phyloP scores from a whole-genome alignment of 495 filamentous ascomycete species.

The Podospora pseudopauciseta region DNA sequence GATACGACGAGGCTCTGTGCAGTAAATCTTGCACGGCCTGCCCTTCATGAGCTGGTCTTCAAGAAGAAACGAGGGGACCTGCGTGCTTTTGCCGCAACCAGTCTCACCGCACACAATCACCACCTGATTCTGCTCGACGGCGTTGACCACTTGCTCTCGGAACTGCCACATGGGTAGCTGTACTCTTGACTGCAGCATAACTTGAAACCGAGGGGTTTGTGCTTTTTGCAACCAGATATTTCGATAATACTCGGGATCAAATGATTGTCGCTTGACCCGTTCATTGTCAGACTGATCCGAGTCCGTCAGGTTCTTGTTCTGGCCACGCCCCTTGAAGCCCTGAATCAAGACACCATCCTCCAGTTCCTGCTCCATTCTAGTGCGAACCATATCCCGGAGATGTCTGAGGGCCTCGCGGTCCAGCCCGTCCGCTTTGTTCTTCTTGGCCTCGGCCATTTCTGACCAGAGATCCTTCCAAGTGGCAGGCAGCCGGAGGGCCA shows the following conservation, averaged over 20 bases:
- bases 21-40: constrained; percentile 84
- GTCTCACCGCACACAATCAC: constrained; percentile 94
- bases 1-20: constrained; percentile 93
- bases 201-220: constrained; percentile 55
- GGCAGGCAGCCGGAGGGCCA: constrained; percentile 69
- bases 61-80: constrained; percentile 86
- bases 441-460: constrained; percentile 67
- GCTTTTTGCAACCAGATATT: constrained; percentile 69
- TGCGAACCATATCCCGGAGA: constrained; percentile 59
- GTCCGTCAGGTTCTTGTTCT: constrained; percentile 46
- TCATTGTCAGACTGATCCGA: constrained; percentile 42
- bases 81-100: constrained; percentile 95
- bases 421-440: constrained; percentile 59
- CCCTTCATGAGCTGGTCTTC: constrained; percentile 81
- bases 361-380: constrained; percentile 53
- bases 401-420: constrained; percentile 63
- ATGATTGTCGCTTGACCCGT: constrained; percentile 32
- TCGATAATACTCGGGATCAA: constrained; percentile 47
- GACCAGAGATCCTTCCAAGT: constrained; percentile 83
- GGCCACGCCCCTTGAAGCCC: constrained; percentile 63
- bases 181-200: constrained; percentile 61
- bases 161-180: constrained; percentile 88
- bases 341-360: constrained; percentile 74
- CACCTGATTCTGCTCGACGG: constrained; percentile 72
- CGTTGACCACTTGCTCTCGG: constrained; percentile 65